Evolutionary conservation across 75 land plant species (phyloP).

Genomic region (Cryptomeria japonica): DNA sequence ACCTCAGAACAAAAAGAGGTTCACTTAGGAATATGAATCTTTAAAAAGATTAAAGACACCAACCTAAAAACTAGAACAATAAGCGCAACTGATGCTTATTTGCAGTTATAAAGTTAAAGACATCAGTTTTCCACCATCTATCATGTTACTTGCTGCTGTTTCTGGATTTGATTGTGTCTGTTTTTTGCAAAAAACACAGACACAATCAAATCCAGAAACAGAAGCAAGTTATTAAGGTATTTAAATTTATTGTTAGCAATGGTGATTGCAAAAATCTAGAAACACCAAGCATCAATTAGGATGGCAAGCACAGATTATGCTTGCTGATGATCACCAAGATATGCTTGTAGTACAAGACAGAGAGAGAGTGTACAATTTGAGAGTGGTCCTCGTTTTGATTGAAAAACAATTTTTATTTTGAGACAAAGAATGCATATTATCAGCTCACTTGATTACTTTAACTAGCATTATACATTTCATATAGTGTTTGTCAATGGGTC

Average conservation of each 20-base stretch:
- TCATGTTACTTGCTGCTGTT: too few species aligned
- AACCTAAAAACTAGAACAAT: too few species aligned
- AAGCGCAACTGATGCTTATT: too few species aligned
- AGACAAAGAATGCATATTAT: background rate
- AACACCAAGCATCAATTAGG: background rate
- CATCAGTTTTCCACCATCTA: too few species aligned
- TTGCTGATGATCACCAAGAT: background rate
- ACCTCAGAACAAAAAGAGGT: background rate
- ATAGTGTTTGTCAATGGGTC: background rate
- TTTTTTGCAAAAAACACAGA: too few species aligned
- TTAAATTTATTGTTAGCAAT: too few species aligned
- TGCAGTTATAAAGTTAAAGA: too few species aligned
- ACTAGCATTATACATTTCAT: background rate
- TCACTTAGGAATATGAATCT: background rate
- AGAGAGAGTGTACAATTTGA: background rate
- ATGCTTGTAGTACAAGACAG: background rate
- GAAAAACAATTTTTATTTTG: background rate
- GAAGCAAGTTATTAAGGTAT: too few species aligned
- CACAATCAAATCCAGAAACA: too few species aligned
- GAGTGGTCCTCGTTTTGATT: background rate
- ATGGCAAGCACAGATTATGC: background rate
- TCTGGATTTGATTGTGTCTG: too few species aligned
- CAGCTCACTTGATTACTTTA: background rate
- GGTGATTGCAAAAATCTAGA: too few species aligned
- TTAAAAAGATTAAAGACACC: background rate